A percentile compares a stretch with the other conserved stretches of the same genome.
Evolutionary conservation across 306 rosid species (phyloP).

Genomic region (Mimosa bimucronata): DNA sequence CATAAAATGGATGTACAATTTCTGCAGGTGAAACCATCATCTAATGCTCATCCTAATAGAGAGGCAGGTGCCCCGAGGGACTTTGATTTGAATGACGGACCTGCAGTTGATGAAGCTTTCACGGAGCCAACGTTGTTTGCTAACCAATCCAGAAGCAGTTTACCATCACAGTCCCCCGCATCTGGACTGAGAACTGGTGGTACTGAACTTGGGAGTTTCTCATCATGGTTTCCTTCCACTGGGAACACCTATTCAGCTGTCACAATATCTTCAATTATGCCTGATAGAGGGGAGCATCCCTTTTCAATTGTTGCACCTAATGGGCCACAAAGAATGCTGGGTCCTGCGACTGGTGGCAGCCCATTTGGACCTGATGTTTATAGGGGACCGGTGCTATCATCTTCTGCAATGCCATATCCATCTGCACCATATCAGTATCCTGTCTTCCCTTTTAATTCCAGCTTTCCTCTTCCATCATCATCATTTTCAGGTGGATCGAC

Average conservation of each 20-base stretch:
- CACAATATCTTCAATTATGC: slow-evolving; percentile 61
- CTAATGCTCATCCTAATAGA: slow-evolving; percentile 41
- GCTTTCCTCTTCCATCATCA: slow-evolving; percentile 61
- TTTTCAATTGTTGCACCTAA: slow-evolving; percentile 62
- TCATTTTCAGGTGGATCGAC: slow-evolving; percentile 58
- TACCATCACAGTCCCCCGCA: slow-evolving; percentile 49
- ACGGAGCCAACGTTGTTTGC: slow-evolving; percentile 45
- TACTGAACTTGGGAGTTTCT: slow-evolving; percentile 61
- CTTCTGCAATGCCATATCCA: slow-evolving; percentile 64
- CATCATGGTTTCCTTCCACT: slow-evolving; percentile 64
- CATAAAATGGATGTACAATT: slow-evolving; percentile 42
- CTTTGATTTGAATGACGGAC: slow-evolving; percentile 82
- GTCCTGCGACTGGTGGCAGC: slow-evolving; percentile 54
- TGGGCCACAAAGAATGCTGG: slow-evolving; percentile 63
- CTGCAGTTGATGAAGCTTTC: slow-evolving; percentile 53
- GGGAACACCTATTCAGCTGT: slow-evolving; percentile 69
- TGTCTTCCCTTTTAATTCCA: slow-evolving; percentile 61
- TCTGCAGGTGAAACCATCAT: slow-evolving; percentile 44
- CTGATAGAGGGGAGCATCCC: slow-evolving; percentile 60
- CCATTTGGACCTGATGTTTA: slow-evolving; percentile 59
- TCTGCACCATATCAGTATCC: slow-evolving; percentile 61
- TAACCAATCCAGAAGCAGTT: slow-evolving; percentile 51
- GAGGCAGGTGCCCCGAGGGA: slow-evolving; percentile 50
- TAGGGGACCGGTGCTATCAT: slow-evolving; percentile 63
- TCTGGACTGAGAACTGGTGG: slow-evolving; percentile 57